A percentile compares a stretch with the other conserved stretches of the same genome.
Evolutionary conservation across 2,329 filamentous ascomycete genomes (phyloP).

Genomic region (Scolecobasidium constrictum): DNA sequence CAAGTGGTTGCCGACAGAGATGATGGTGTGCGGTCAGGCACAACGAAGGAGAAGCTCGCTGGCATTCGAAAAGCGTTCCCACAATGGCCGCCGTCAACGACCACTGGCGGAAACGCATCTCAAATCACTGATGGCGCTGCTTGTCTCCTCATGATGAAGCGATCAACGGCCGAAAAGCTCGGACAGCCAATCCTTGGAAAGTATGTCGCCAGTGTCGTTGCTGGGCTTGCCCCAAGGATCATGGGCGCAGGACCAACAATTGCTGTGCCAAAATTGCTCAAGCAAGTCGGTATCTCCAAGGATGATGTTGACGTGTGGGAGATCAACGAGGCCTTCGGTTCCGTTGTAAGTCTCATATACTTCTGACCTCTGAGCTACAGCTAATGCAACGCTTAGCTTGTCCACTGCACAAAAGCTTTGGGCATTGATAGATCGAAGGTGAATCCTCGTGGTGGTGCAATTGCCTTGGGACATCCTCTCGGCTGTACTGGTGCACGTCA

Average conservation of each 20-base stretch:
- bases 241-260: conserved; percentile 96
- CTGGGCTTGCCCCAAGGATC: conserved; percentile 82
- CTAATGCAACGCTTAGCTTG: too few species aligned
- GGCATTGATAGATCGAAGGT: conserved; percentile 76
- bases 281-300: conserved; percentile 71
- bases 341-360: conserved; percentile 16
- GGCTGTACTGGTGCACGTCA: conserved; percentile 91
- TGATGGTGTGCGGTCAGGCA: conserved; percentile 75
- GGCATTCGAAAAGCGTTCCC: conserved; percentile 89
- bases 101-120: conserved; percentile 92
- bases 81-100: conserved; percentile 71
- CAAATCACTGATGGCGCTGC: conserved; percentile 92
- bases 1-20: conserved; percentile 74
- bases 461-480: conserved; percentile 89
- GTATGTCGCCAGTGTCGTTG: conserved; percentile 74
- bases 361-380: too few species aligned
- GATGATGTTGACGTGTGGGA: conserved; percentile 91
- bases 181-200: conserved; percentile 87
- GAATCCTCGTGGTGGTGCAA: conserved; percentile 94
- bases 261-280: conserved; percentile 84
- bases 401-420: conserved; percentile 55
- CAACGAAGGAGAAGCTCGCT: conserved; percentile 76
- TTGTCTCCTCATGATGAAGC: conserved; percentile 90
- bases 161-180: conserved; percentile 76
- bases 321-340: conserved; percentile 98